Percentiles rank a stretch among this genome's conserved stretches.
These are phyloP conservation scores for Papiliotrema nemorosa DNA, from an alignment of 1,284 basidiomycete genomes.

Conservation along the genomic window DNA sequence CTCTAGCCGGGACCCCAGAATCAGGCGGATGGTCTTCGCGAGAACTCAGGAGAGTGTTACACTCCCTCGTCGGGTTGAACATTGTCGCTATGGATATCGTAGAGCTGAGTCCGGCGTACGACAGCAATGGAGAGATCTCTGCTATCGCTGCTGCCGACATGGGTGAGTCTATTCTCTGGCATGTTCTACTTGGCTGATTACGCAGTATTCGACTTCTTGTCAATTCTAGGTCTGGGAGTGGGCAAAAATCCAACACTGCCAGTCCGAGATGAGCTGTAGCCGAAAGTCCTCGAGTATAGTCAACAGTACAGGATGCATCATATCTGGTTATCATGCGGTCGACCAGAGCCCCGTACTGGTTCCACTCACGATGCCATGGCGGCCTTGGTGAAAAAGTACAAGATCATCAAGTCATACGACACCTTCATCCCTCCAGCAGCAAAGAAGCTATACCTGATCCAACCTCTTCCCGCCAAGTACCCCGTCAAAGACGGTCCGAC, in stretches of 20 bases:
- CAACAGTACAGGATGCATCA: too few relatives aligned
- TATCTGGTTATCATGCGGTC: too few relatives aligned
- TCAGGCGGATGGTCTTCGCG: constrained; percentile 50
- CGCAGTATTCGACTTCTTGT: constrained; percentile 36
- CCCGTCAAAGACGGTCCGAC: constrained; percentile 22
- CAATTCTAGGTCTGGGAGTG: constrained; percentile 26
- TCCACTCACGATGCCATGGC: background rate
- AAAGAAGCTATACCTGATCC: constrained; percentile 22
- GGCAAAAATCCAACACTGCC: background rate
- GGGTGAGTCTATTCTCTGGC: background rate
- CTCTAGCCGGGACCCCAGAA: constrained; percentile 43
- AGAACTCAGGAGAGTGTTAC: constrained; percentile 48
- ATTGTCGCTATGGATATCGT: constrained; percentile 46
- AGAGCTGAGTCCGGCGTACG: constrained; percentile 45
- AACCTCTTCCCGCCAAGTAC: constrained; percentile 10
- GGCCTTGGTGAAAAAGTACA: background rate
- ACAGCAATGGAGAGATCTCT: constrained; percentile 43
- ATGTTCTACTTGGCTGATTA: too few relatives aligned
- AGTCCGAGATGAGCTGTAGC: constrained; percentile 15
- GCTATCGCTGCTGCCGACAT: constrained; percentile 47
- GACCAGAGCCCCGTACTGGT: too few relatives aligned
- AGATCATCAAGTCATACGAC: constrained; percentile 15
- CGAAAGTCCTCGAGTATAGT: too few relatives aligned
- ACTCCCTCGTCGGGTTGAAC: constrained; percentile 47
- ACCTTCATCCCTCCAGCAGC: constrained; percentile 16